phyloP scores from a whole-genome alignment of 2,329 filamentous ascomycete genomes.

The Leptodontidium sp. region DNA sequence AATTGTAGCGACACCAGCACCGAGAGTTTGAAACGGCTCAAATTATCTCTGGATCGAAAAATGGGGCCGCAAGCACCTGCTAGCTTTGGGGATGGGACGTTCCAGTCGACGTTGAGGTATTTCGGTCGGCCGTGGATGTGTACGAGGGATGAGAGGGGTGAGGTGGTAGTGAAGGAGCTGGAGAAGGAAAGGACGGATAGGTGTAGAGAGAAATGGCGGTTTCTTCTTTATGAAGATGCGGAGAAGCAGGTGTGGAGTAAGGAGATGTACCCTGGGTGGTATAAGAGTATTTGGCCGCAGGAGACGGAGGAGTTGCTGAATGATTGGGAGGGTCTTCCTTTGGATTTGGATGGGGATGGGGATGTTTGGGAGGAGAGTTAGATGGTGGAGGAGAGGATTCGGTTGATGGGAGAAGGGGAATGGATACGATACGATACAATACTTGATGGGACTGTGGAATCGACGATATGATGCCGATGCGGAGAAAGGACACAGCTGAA shows the following conservation, averaged over 20 bases:
- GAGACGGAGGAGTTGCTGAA: neutral
- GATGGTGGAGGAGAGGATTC: neutral
- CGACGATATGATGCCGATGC: too few relatives aligned
- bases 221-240: neutral
- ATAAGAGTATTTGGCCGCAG: neutral
- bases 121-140: neutral
- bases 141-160: too few relatives aligned
- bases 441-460: too few relatives aligned
- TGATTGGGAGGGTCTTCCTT: slow-evolving; percentile 3
- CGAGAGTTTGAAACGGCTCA: neutral
- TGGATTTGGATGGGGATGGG: neutral
- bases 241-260: neutral
- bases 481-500: neutral
- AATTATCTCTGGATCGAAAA: neutral
- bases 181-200: too few relatives aligned
- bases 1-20: neutral
- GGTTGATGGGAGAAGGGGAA: too few relatives aligned
- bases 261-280: neutral
- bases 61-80: neutral
- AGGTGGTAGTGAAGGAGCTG: too few relatives aligned
- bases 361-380: neutral
- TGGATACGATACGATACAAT: too few relatives aligned
- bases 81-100: neutral
- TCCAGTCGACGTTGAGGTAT: neutral
- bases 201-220: neutral